Base-by-base conservation (phyloP, 2,329 filamentous ascomycete genomes). In the Capronia coronata region DNA sequence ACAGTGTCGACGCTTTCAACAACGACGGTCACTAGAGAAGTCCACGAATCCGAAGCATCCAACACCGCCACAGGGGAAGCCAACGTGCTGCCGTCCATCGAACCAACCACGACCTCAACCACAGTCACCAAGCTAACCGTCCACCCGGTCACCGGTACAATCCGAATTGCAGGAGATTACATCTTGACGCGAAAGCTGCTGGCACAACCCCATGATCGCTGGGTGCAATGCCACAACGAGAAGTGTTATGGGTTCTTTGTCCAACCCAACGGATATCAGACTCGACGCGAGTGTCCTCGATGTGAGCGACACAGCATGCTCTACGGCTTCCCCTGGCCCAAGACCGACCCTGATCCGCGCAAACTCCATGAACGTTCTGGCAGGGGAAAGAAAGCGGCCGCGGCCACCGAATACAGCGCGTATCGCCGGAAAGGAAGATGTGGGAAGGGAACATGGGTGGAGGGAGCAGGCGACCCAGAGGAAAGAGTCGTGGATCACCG, bases 301-400 rank as follows among this genome's bases (percentile, higher is more conserved):
- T 98, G 93, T 67, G 93, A 98, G 70, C 80, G 93, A 0, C 93
- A 98, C 64, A 94, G 87, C 13, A 97, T 94, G 71, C 72, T 98
- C 0, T 98, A 97, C 65, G 94, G 94, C 0, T 96, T 86, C 63
- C 76, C 85, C 49, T 98, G 93, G 93, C 93, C 93, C 4, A 96
- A 98, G 72, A 97, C 93, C 0, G 86, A 95, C 52, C 84, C 77
- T 54, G 81, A 84, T 42, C 51, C 51, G 2, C 56, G 59, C n/a
- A 61, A 56, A 42, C 48, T 61, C 14, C 50, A 58, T 13, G 55
- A 58, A 34, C 49, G 59, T 1, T 46, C 25, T 11, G 54, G 49
- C 4, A 46, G 53, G 13, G 42, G 47, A 7, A 54, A 56, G 23
- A 59, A 59, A 30, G 47, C 43, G 18, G 44, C 47, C 4, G 13